Percentiles rank a stretch among this genome's conserved stretches.
phyloP scores from a whole-genome alignment of 257 asterid species.

The Solanum chmielewskii region DNA sequence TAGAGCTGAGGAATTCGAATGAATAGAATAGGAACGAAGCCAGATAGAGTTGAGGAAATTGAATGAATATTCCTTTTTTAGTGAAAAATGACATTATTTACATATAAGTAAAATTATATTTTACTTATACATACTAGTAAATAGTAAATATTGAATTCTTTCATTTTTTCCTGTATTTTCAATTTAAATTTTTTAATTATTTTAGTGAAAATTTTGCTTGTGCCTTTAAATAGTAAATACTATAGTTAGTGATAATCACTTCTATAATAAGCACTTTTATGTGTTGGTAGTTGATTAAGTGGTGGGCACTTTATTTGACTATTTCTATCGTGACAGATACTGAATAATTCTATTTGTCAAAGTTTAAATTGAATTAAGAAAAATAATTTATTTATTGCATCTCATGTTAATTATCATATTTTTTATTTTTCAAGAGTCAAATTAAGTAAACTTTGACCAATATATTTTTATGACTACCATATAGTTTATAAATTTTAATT shows the following conservation, averaged over 20 bases:
- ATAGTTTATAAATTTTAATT: no score
- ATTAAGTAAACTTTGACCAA: neutral
- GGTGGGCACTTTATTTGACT: neutral
- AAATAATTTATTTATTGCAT: neutral
- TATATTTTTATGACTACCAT: no score
- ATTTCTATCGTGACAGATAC: neutral
- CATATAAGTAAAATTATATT: no score
- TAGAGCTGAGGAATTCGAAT: neutral
- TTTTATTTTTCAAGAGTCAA: neutral
- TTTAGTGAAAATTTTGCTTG: neutral
- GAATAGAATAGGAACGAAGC: accelerated
- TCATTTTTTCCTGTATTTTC: neutral
- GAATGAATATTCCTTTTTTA: accelerated
- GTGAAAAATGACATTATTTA: no score
- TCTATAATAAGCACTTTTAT: neutral
- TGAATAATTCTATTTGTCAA: neutral
- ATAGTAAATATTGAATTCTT: no score
- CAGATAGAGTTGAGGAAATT: accelerated
- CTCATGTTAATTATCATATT: no score
- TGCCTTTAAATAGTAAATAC: neutral
- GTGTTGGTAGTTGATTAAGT: neutral
- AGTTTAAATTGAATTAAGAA: neutral
- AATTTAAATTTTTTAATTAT: neutral
- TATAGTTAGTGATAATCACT: neutral
- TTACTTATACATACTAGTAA: no score